These are phyloP conservation scores for Trifolium fragiferum DNA, from an alignment of 306 rosid species.

Conservation along the genomic window DNA sequence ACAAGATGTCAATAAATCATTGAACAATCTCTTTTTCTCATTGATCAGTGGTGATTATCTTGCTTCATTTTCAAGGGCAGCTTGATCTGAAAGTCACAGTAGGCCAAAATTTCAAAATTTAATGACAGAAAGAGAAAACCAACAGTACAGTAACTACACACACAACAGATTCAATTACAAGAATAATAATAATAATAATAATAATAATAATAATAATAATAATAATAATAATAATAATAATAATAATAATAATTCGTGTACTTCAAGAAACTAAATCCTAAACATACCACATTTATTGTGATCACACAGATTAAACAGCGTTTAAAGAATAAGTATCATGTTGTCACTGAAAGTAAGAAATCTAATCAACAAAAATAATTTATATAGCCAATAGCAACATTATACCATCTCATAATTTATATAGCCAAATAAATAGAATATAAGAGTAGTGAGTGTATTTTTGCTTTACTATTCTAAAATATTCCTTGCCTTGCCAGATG, in stretches of 20 bases:
- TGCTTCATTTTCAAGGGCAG: slow-evolving; percentile 81
- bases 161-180: slow-evolving; percentile 23
- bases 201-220: too few species aligned
- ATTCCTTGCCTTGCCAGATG: too few species aligned
- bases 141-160: slow-evolving; percentile 15
- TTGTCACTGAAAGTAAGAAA: slow-evolving; percentile 28
- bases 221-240: too few species aligned
- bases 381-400: too few species aligned
- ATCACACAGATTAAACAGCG: slow-evolving; percentile 31
- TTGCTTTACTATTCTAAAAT: too few species aligned
- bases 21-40: slow-evolving; percentile 91
- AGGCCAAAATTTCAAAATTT: slow-evolving; percentile 41
- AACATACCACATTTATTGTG: slow-evolving; percentile 18
- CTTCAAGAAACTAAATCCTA: slow-evolving; percentile 31
- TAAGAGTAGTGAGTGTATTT: too few species aligned
- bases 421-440: too few species aligned
- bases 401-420: too few species aligned
- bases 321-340: slow-evolving; percentile 29
- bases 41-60: slow-evolving; percentile 81
- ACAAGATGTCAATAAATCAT: slow-evolving; percentile 85
- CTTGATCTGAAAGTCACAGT: slow-evolving; percentile 69
- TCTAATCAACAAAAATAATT: slow-evolving; percentile 29
- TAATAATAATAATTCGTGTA: not conserved
- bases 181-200: too few species aligned
- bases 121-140: slow-evolving; percentile 36